Conservation (phyloP, 108 stramenopile genomes). For the Skeletonema costatum region DNA sequence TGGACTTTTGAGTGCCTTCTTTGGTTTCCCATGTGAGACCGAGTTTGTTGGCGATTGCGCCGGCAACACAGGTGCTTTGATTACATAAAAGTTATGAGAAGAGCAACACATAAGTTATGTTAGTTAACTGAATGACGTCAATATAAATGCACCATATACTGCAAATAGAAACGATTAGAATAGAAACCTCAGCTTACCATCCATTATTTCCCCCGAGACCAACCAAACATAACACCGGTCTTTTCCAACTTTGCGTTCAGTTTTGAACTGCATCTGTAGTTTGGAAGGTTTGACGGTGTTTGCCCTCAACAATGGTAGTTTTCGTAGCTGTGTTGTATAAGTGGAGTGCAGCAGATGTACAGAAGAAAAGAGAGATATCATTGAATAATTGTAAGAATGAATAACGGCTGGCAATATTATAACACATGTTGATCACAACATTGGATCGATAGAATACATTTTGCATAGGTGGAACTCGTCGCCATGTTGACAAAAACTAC, state of each 20-base stretch:
- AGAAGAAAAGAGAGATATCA: not conserved
- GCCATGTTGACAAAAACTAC: no score
- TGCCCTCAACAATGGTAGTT: slow-evolving; percentile 90
- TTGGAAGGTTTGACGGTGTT: slow-evolving; percentile 70
- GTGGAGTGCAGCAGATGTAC: no score
- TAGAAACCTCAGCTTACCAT: slow-evolving; percentile 51
- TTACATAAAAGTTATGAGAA: not conserved
- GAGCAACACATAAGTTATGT: not conserved
- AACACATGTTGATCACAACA: no score
- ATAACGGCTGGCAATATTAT: not conserved
- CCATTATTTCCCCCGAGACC: slow-evolving; percentile 99
- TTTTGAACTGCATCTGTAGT: slow-evolving; percentile 87
- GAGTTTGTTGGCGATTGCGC: slow-evolving; percentile 94
- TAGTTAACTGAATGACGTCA: not conserved
- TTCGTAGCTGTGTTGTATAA: slow-evolving; percentile 68
- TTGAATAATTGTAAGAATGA: not conserved
- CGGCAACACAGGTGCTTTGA: slow-evolving; percentile 75
- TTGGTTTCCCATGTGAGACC: slow-evolving; percentile 93
- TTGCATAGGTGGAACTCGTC: no score
- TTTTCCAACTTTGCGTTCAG: slow-evolving; percentile 91
- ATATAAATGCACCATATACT: not conserved
- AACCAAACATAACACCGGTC: slow-evolving; percentile 96
- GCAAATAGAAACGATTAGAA: not conserved
- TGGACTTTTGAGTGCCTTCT: slow-evolving; percentile 84
- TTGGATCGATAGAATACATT: no score